Evolutionary conservation across 805 yeast species (phyloP).

Genomic region (Priceomyces medius): DNA sequence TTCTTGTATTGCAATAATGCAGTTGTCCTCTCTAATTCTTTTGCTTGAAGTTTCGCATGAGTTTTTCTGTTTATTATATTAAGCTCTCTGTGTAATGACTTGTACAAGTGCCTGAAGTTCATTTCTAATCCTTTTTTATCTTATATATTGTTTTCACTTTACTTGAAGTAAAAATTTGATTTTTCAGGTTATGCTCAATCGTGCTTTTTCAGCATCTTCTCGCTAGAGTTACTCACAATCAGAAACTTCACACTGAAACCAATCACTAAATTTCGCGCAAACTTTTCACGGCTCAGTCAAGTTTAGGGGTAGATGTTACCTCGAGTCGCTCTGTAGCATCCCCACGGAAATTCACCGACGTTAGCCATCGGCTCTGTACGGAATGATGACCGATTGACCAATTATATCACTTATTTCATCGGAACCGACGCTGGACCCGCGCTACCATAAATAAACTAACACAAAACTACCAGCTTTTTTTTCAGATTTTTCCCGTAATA

Average conservation of each 20-base stretch:
- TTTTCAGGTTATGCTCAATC: not conserved
- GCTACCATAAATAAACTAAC: not conserved
- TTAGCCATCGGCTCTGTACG: not conserved
- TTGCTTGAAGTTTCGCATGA: slow-evolving; percentile 36
- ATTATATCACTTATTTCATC: slow-evolving; percentile 1
- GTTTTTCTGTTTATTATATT: slow-evolving; percentile 34
- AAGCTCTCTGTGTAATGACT: slow-evolving; percentile 39
- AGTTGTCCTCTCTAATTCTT: slow-evolving; percentile 42
- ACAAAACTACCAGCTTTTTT: slow-evolving; percentile 3
- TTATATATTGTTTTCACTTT: not conserved
- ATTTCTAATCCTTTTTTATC: not conserved
- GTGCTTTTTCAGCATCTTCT: not conserved
- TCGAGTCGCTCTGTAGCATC: not conserved
- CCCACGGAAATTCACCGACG: not conserved
- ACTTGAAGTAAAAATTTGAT: not conserved
- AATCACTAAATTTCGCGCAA: no score
- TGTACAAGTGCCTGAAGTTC: slow-evolving; percentile 14
- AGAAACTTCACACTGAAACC: no score
- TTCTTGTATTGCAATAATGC: slow-evolving; percentile 51
- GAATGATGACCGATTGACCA: not conserved
- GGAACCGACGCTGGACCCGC: slow-evolving; percentile 5
- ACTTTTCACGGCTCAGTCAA: no score
- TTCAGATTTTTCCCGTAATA: slow-evolving; percentile 4
- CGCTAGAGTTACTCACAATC: not conserved
- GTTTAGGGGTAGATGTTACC: no score